Evolutionary conservation across 176 grass and related monocot genomes (phyloP).

Genomic region (Guadua angustifolia): DNA sequence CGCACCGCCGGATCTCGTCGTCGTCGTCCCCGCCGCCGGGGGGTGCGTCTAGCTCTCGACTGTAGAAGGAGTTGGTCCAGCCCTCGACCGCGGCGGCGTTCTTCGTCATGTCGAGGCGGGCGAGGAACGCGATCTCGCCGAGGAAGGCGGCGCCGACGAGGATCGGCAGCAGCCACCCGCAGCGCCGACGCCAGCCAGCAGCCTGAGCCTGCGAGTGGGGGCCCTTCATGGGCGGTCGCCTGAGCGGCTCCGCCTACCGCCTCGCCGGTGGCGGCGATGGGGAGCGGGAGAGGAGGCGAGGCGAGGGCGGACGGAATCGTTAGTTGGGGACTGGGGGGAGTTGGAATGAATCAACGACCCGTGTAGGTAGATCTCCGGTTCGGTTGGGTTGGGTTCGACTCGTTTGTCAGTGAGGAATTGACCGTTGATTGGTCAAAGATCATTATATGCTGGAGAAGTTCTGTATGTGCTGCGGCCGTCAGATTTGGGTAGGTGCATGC

Average conservation of each 20-base stretch:
- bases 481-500: too few species aligned
- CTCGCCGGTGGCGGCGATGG: constrained; percentile 38
- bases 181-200: constrained; percentile 58
- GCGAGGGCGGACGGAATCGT: not conserved
- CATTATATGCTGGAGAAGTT: too few species aligned
- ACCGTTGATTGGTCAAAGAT: too few species aligned
- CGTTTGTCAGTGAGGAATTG: not conserved
- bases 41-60: not conserved
- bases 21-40: not conserved
- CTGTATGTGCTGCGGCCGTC: too few species aligned
- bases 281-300: too few species aligned
- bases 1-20: constrained; percentile 49
- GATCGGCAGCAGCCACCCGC: constrained; percentile 61
- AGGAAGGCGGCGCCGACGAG: constrained; percentile 75
- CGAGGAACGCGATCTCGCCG: constrained; percentile 82
- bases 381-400: not conserved
- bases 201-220: constrained; percentile 45
- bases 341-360: constrained; percentile 10
- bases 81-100: constrained; percentile 70
- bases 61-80: constrained; percentile 85
- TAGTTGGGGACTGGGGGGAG: not conserved
- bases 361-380: not conserved
- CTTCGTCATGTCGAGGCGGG: constrained; percentile 89
- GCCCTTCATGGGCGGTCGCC: constrained; percentile 40
- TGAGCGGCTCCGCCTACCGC: not conserved